Percentiles rank a stretch among this genome's conserved stretches.
Evolutionary conservation across 2,329 filamentous ascomycete genomes (phyloP).

Genomic region (Annulohypoxylon truncatum): DNA sequence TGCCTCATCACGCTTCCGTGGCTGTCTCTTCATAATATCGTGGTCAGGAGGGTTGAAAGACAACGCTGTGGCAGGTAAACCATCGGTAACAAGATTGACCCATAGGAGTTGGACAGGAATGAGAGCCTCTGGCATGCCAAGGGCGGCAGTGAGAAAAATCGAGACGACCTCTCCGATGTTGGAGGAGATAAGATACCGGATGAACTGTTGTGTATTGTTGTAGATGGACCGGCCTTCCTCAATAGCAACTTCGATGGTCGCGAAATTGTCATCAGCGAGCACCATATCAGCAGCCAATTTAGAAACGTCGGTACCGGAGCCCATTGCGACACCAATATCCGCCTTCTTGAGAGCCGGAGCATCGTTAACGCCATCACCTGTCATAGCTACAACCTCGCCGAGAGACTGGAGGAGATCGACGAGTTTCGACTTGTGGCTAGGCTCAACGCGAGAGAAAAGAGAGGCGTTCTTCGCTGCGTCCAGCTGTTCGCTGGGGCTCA

Average conservation of each 20-base stretch:
- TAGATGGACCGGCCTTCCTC: slow-evolving; percentile 98
- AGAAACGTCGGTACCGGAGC: slow-evolving; percentile 95
- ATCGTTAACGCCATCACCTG: slow-evolving; percentile 98
- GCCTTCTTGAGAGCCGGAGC: slow-evolving; percentile 98
- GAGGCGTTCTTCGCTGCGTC: slow-evolving; percentile 86
- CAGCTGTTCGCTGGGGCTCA: slow-evolving; percentile 82
- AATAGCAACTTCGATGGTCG: slow-evolving; percentile 94
- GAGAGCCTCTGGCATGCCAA: slow-evolving; percentile 97
- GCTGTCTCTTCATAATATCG: slow-evolving; percentile 94
- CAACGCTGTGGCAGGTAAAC: slow-evolving; percentile 92
- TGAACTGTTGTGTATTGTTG: slow-evolving; percentile 99
- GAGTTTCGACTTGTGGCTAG: slow-evolving; percentile 95
- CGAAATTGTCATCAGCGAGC: slow-evolving; percentile 97
- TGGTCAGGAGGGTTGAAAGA: slow-evolving; percentile 99
- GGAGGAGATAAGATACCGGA: slow-evolving; percentile 97
- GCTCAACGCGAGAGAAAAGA: slow-evolving; percentile 95
- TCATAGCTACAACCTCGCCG: slow-evolving; percentile 98
- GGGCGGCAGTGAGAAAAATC: slow-evolving; percentile 95
- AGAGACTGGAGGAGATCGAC: slow-evolving; percentile 94
- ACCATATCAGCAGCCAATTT: slow-evolving; percentile 99
- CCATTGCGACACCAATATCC: slow-evolving; percentile 99
- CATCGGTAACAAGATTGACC: slow-evolving; percentile 98
- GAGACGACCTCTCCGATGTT: slow-evolving; percentile 99
- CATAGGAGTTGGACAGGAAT: slow-evolving; percentile 97
- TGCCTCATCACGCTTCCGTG: slow-evolving; percentile 90